These are phyloP conservation scores for Salix caprea DNA, from an alignment of 345 rosid species.

Conservation along the genomic window DNA sequence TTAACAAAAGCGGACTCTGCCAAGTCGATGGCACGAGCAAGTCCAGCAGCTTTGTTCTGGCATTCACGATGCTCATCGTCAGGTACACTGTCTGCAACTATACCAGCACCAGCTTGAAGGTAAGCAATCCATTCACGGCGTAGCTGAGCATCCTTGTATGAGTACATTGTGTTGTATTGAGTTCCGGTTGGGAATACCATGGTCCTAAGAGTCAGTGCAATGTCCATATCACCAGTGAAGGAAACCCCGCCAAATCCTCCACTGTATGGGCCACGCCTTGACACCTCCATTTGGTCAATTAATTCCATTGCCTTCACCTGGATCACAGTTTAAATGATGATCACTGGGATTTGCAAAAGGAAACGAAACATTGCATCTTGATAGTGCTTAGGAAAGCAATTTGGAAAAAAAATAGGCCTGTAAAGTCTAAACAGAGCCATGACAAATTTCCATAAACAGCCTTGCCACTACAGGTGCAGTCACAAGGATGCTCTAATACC, in stretches of 20 bases:
- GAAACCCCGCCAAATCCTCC: conserved; percentile 84
- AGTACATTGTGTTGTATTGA: conserved; percentile 66
- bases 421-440: background rate
- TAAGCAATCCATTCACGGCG: conserved; percentile 81
- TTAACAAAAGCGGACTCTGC: conserved; percentile 69
- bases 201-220: conserved; percentile 75
- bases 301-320: conserved; percentile 87
- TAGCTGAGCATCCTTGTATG: conserved; percentile 37
- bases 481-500: background rate
- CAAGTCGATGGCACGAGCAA: conserved; percentile 81
- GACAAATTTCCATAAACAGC: background rate
- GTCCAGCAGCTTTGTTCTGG: conserved; percentile 73
- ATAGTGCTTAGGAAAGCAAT: background rate
- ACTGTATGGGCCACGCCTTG: conserved; percentile 84
- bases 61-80: conserved; percentile 71
- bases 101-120: conserved; percentile 82
- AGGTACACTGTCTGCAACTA: conserved; percentile 79
- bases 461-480: background rate
- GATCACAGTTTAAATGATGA: conserved; percentile 4
- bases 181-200: conserved; percentile 69
- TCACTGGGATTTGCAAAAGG: background rate
- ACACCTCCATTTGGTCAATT: conserved; percentile 64
- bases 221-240: conserved; percentile 78
- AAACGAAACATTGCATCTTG: background rate
- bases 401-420: background rate